Percentiles rank a stretch among this genome's conserved stretches.
phyloP scores from a whole-genome alignment of 2,329 filamentous ascomycete genomes.

The Stromatinia cepivora region DNA sequence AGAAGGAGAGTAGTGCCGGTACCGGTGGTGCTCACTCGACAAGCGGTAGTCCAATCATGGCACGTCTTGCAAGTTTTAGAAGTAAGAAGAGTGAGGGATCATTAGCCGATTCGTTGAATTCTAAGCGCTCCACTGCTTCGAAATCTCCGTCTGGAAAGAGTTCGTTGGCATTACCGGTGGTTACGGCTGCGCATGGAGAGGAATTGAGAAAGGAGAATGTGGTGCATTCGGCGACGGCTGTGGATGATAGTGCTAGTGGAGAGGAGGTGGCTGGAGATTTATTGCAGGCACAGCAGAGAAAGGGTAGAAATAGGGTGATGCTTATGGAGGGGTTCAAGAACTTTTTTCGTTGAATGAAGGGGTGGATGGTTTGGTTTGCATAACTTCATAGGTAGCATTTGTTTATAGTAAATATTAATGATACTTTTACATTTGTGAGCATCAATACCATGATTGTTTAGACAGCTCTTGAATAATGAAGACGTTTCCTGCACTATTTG shows the following conservation, averaged over 20 bases:
- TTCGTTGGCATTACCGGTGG: conserved; percentile 26
- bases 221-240: conserved; percentile 17
- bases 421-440: neutral
- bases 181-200: conserved; percentile 28
- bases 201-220: conserved; percentile 34
- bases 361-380: neutral
- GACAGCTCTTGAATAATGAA: too few relatives aligned
- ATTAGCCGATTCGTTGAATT: conserved; percentile 22
- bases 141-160: conserved; percentile 38
- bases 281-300: conserved; percentile 26
- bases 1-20: conserved; percentile 35
- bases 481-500: neutral
- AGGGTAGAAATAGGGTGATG: conserved; percentile 30
- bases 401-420: neutral
- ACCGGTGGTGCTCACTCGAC: conserved; percentile 27
- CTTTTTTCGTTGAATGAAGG: conserved; percentile 36
- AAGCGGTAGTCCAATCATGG: conserved; percentile 20
- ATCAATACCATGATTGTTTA: neutral
- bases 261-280: conserved; percentile 22
- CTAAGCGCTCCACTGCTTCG: conserved; percentile 27
- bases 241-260: conserved; percentile 16
- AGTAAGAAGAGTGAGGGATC: conserved; percentile 35
- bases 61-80: conserved; percentile 33
- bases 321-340: conserved; percentile 37
- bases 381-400: neutral